A percentile compares a stretch with the other conserved stretches of the same genome.
These are phyloP conservation scores for Aspergillus ochraceoroseus DNA, from an alignment of 2,329 filamentous ascomycete genomes.

Conservation along the genomic window DNA sequence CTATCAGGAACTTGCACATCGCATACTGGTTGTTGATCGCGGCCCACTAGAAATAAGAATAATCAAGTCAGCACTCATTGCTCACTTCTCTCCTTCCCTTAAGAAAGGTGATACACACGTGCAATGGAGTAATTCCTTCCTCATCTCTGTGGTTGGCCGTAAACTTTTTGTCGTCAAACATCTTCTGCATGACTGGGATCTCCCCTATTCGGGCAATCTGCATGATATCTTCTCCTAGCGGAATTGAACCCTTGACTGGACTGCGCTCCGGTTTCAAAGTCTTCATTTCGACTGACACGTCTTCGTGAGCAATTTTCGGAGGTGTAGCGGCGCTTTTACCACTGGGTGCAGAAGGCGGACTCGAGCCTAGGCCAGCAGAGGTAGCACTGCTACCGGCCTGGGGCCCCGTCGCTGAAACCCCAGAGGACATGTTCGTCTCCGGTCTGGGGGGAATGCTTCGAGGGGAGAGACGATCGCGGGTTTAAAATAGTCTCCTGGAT, in stretches of 20 bases:
- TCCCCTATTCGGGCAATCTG: constrained; percentile 87
- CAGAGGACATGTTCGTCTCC: constrained; percentile 25
- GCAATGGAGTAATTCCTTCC: constrained; percentile 90
- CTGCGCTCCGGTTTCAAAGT: constrained; percentile 30
- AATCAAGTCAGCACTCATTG: too few species aligned
- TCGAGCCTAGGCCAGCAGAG: constrained; percentile 23
- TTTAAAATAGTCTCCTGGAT: background rate
- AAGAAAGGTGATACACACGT: constrained; percentile 69
- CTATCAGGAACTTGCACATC: constrained; percentile 92
- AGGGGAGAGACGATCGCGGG: background rate
- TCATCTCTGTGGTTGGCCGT: constrained; percentile 80
- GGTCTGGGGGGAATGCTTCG: background rate
- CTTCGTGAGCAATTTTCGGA: constrained; percentile 31
- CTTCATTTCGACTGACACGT: constrained; percentile 40
- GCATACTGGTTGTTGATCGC: constrained; percentile 98
- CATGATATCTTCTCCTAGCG: constrained; percentile 78
- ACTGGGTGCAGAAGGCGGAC: constrained; percentile 25
- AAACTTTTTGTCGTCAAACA: constrained; percentile 77
- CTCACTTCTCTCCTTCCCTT: too few species aligned
- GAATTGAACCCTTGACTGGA: constrained; percentile 34
- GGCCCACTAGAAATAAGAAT: constrained; percentile 78
- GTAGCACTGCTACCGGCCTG: constrained; percentile 21
- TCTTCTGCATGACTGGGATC: constrained; percentile 75
- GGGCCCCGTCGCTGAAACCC: constrained; percentile 24
- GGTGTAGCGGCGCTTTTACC: constrained; percentile 32